Base-by-base conservation (phyloP, 2,329 filamentous ascomycete species). In the Colletotrichum lini region DNA sequence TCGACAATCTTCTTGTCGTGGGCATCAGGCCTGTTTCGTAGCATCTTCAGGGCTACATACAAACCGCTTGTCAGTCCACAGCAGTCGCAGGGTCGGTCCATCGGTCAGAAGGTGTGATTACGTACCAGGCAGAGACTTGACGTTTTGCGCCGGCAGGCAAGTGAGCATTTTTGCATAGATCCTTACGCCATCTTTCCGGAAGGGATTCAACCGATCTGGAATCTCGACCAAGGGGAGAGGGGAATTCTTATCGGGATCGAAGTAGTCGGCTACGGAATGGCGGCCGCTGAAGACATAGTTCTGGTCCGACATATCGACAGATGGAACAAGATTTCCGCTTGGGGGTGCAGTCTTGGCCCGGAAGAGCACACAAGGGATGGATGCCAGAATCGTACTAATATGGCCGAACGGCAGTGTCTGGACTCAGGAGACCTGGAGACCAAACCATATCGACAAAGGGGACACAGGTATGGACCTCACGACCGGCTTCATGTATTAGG, bases 131-230 rank as follows among this genome's bases (percentile, higher is more conserved):
- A 91, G 84, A 21, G 87, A 85, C 76, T 91, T 91, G 74, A 91
- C 87, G 62, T 91, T 91, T 67, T 90, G 87, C 16, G 89, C 87
- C 0, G 89, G 89, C 72, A 88, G 87, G 81, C 86, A 86, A 3
- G 87, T 88, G 84, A 91, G 88, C 86, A 91, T 88, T 78, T 91
- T 91, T 42, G 89, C 89, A 72, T 90, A 91, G 72, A 91, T 90
- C 23, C 88, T 85, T 2, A 91, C 87, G 1, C 87, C 87, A 84
- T 91, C 85, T 26, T 83, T 73, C 59, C 84, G 81, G 73, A 85
- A 89, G 0, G 88, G 88, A 72, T 91, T 91, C 57, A 91, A 81
- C 45, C 80, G 80, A 38, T 82, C 81, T 2, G 89, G 89, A 12
- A 91, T 80, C 78, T 91, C 89, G 18, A 91, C 87, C 3, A 91